These are phyloP conservation scores for Backusella luteola DNA, from an alignment of 192 early-diverging fungal genomes.

Conservation along the genomic window DNA sequence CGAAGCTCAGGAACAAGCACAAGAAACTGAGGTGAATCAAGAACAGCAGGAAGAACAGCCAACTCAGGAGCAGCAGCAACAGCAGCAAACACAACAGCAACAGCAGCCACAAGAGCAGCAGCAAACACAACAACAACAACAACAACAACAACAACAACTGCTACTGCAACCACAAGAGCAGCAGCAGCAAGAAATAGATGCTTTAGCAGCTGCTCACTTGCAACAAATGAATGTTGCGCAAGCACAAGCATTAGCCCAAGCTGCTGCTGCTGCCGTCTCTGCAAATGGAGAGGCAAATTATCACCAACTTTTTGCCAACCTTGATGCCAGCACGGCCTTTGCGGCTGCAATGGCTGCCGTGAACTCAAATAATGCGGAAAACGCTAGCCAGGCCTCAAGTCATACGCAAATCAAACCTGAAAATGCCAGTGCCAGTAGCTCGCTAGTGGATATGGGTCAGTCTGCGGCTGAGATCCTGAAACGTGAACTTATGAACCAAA, in stretches of 20 bases:
- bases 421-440: neutral
- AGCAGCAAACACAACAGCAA: neutral
- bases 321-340: slow-evolving; percentile 7
- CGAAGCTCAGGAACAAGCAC: neutral
- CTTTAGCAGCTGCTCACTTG: slow-evolving; percentile 3
- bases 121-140: neutral
- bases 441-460: slow-evolving; percentile 11
- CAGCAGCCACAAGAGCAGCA: neutral
- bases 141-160: slow-evolving; percentile 2
- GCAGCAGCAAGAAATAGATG: slow-evolving; percentile 10
- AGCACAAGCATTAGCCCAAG: slow-evolving; percentile 27
- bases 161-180: slow-evolving; percentile 2
- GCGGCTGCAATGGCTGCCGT: neutral
- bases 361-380: neutral
- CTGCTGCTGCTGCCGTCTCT: slow-evolving; percentile 25
- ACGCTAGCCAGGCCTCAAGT: neutral
- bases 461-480: slow-evolving; percentile 34
- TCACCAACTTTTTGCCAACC: slow-evolving; percentile 13
- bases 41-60: slow-evolving; percentile 3
- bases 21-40: neutral
- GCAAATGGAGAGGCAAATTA: slow-evolving; percentile 15
- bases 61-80: neutral
- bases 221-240: slow-evolving; percentile 29
- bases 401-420: neutral
- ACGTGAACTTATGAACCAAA: slow-evolving; percentile 38